These are phyloP conservation scores for Mesembryanthemum crystallinum DNA, from an alignment of 148 eudicot species.

Conservation along the genomic window DNA sequence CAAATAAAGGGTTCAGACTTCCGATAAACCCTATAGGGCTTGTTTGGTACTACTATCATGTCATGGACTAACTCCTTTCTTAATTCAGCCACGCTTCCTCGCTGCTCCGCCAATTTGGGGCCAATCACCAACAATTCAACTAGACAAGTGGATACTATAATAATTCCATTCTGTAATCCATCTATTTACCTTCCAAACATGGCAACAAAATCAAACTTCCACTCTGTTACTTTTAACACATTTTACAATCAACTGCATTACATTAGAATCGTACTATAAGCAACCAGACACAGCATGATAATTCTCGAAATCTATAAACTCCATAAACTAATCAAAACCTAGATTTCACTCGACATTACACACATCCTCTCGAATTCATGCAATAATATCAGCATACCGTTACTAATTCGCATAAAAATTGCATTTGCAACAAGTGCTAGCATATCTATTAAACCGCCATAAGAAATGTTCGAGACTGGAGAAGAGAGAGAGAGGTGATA, in stretches of 20 bases:
- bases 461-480: background rate
- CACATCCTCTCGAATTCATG: background rate
- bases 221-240: background rate
- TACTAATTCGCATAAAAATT: background rate
- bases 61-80: no score
- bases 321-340: background rate
- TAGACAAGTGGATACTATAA: no score
- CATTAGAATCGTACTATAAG: no score
- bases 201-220: background rate
- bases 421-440: background rate
- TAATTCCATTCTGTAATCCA: background rate
- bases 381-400: background rate
- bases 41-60: no score
- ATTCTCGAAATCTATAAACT: background rate
- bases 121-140: no score
- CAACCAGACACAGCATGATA: background rate
- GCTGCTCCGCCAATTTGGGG: no score
- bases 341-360: background rate
- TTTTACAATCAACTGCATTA: background rate
- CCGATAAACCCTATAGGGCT: no score
- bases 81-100: no score
- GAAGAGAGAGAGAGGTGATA: conserved; percentile 2
- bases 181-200: background rate
- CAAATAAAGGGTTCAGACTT: no score
- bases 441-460: background rate